These are phyloP conservation scores for Trichophyton schoenleinii DNA, from an alignment of 2,329 filamentous ascomycete genomes.

Conservation along the genomic window DNA sequence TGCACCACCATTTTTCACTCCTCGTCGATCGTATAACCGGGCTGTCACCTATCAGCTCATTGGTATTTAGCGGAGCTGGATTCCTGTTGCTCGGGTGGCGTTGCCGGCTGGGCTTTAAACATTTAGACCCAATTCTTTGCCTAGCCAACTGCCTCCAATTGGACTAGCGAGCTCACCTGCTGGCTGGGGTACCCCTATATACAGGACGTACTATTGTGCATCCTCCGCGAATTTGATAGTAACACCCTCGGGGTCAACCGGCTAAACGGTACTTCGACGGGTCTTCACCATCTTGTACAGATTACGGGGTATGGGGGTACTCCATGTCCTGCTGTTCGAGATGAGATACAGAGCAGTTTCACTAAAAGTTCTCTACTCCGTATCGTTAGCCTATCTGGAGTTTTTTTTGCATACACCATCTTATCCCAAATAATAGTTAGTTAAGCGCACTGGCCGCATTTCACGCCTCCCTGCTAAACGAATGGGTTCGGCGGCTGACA, in stretches of 20 bases:
- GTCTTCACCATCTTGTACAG: neutral
- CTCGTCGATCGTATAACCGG: neutral
- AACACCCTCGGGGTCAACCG: neutral
- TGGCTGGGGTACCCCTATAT: neutral
- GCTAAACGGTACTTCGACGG: neutral
- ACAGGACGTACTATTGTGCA: neutral
- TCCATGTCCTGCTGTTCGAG: neutral
- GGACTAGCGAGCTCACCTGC: neutral
- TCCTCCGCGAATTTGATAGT: neutral
- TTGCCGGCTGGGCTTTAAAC: neutral
- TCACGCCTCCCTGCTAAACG: neutral
- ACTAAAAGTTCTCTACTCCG: neutral
- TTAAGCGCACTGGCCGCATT: neutral
- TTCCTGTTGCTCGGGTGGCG: neutral
- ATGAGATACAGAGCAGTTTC: neutral
- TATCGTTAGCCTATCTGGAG: neutral
- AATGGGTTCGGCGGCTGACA: neutral
- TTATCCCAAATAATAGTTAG: neutral
- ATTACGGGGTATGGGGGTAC: neutral
- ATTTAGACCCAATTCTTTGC: neutral
- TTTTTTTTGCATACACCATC: neutral
- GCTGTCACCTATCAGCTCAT: neutral
- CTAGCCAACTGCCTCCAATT: neutral
- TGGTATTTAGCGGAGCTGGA: neutral
- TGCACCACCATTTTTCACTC: neutral